Evolutionary conservation across 2,329 filamentous ascomycete genomes (phyloP).

Genomic region (Calonectria ilicicola): DNA sequence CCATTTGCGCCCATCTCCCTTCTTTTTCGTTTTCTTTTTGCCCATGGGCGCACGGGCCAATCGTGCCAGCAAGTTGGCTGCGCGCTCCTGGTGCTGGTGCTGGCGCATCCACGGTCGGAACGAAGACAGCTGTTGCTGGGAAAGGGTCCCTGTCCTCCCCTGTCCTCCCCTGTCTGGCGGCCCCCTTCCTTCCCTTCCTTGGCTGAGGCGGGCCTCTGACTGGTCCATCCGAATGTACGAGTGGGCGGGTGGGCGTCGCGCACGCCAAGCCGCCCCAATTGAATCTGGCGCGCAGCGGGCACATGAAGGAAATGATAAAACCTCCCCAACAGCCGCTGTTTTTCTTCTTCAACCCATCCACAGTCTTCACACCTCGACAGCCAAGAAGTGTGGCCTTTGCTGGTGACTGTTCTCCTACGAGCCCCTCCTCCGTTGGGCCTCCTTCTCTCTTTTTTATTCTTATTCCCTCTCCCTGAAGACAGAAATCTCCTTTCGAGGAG

Average conservation of each 20-base stretch:
- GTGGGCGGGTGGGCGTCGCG: conserved; percentile 18
- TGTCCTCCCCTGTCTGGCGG: conserved; percentile 13
- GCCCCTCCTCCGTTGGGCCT: conserved; percentile 8
- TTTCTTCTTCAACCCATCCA: conserved; percentile 40
- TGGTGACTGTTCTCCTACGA: conserved; percentile 29
- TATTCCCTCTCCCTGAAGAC: background rate
- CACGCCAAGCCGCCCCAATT: conserved; percentile 27
- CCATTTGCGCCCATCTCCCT: conserved; percentile 36
- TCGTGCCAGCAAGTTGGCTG: conserved; percentile 6
- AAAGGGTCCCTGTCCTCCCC: conserved; percentile 10
- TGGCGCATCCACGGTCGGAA: background rate
- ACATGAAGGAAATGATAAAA: conserved; percentile 46
- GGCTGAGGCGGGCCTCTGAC: conserved; percentile 4
- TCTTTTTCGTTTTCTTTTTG: conserved; percentile 31
- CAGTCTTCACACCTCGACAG: conserved; percentile 32
- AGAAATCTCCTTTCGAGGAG: conserved; percentile 20
- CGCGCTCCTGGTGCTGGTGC: background rate
- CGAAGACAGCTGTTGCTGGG: conserved; percentile 1
- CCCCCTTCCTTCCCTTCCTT: conserved; percentile 24
- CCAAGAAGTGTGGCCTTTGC: conserved; percentile 36
- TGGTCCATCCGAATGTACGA: conserved; percentile 10
- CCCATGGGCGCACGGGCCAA: conserved; percentile 17
- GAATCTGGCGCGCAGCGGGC: conserved; percentile 31
- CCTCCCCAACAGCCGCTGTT: conserved; percentile 44
- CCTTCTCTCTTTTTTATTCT: conserved; percentile 11